A percentile compares a stretch with the other conserved stretches of the same genome.
Evolutionary conservation across 2,329 filamentous ascomycete genomes (phyloP).

Genomic region (Ampelomyces quisqualis): DNA sequence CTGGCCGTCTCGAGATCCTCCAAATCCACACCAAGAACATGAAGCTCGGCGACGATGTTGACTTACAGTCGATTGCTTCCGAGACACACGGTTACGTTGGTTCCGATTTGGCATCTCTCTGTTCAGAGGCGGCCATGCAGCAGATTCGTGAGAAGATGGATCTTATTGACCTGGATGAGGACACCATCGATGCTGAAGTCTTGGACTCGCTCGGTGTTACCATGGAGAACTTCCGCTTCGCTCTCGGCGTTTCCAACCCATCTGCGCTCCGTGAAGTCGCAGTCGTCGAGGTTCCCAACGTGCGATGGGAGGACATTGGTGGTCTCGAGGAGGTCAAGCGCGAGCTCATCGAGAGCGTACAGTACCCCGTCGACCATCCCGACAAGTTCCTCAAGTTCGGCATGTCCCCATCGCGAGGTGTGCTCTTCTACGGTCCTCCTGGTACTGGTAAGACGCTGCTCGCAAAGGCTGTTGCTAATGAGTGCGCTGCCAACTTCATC

Average conservation of each 20-base stretch:
- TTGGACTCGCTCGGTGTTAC: conserved; percentile 97
- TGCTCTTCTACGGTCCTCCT: conserved; percentile 96
- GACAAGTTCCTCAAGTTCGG: conserved; percentile 99
- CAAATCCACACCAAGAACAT: conserved; percentile 99
- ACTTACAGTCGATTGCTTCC: conserved; percentile 91
- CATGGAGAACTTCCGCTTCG: conserved; percentile 99
- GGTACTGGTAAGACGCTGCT: conserved; percentile 99
- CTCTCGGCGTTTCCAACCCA: conserved; percentile 96
- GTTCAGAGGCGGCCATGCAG: conserved; percentile 99
- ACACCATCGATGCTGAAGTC: conserved; percentile 98
- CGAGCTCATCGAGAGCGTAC: conserved; percentile 97
- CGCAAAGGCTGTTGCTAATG: conserved; percentile 98
- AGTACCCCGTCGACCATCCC: conserved; percentile 98
- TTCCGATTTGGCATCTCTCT: conserved; percentile 96
- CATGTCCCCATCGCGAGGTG: conserved; percentile 95
- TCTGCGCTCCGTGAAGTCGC: conserved; percentile 98
- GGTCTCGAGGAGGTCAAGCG: conserved; percentile 98
- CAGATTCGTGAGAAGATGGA: conserved; percentile 99
- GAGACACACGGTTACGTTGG: conserved; percentile 99
- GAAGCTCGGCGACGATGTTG: conserved; percentile 96
- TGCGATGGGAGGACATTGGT: conserved; percentile 99
- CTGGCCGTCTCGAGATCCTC: conserved; percentile 96
- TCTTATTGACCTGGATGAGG: conserved; percentile 96
- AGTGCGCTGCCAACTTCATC: conserved; percentile 99
- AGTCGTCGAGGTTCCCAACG: conserved; percentile 98